Base-by-base conservation (phyloP, 495 filamentous ascomycete genomes). In the Rhypophila decipiens region DNA sequence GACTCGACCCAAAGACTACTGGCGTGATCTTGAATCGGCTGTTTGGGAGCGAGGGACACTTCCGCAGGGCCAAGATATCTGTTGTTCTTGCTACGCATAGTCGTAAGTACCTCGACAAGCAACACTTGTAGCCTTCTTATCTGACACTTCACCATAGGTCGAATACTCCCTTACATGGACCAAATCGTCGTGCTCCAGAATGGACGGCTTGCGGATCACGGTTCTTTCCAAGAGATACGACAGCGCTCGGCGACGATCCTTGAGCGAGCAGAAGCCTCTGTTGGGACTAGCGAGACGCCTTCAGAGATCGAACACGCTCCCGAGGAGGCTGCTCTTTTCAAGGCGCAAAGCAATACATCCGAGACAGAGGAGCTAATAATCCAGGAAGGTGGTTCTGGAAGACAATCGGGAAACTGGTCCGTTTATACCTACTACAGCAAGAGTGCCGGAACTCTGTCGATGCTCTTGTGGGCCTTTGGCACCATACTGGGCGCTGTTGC, bases 1-100 rank as follows among this genome's bases (percentile, higher is more conserved):
- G 77, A 2, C 65, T 85, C 13, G 82, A 86, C 24, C 56, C 67
- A 1, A 65, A 69, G 5, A 85, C 82, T 0, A 75, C 79, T 50
- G 68, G 75, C 4, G 60, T 70, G 12, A 71, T 84, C 3, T 82
- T 78, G 46, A 64, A 72, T 38, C 63, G 61, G 31, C 50, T 84
- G 2, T 64, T 84, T 23, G 57, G 42, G 7, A n/a, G 10, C 11
- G n/a, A 33, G 5, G 49, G 53, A 0, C 12, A 40, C 15, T 50
- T 53, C 49, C 42, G 61, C 46, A 44, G 47, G 15, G 17, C n/a
- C 12, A 19, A 38, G 4, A 46, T 18, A 1, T 41, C 52, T 3
- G 47, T 55, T 3, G n/a, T 55, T 12, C 19, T 55, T 15, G 37
- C 48, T 18, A 55, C 52, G 3, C 42, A 55, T 19, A 40, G 34